Conservation (phyloP, 2,329 filamentous ascomycete species). For the Emmonsiellopsis sp. region DNA sequence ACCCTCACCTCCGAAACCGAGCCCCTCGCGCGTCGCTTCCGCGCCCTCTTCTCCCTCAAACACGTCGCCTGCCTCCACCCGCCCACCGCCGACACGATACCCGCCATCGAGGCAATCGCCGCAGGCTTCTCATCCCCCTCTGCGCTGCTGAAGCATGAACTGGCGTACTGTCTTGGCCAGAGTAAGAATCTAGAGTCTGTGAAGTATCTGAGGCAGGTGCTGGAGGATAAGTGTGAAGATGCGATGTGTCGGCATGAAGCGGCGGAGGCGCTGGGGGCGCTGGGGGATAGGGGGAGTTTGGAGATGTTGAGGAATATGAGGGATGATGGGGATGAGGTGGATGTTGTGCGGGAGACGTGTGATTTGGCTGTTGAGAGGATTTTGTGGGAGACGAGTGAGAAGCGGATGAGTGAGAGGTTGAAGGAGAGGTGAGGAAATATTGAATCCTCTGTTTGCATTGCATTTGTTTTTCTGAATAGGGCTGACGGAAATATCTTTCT, state of each 20-base stretch:
- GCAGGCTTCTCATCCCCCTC: conserved; percentile 78
- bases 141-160: conserved; percentile 87
- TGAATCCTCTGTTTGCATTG: neutral
- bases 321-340: conserved; percentile 65
- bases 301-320: conserved; percentile 63
- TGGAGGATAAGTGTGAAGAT: conserved; percentile 75
- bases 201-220: conserved; percentile 60
- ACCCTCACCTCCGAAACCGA: conserved; percentile 72
- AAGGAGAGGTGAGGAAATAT: conserved; percentile 60
- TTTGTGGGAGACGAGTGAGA: conserved; percentile 77
- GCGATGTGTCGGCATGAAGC: conserved; percentile 95
- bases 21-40: conserved; percentile 81
- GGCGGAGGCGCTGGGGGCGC: conserved; percentile 83
- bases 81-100: conserved; percentile 48
- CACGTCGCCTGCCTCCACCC: conserved; percentile 67
- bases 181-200: conserved; percentile 69
- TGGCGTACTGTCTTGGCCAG: conserved; percentile 95
- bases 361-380: conserved; percentile 94
- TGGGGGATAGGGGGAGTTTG: conserved; percentile 67
- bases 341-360: conserved; percentile 87
- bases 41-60: conserved; percentile 95
- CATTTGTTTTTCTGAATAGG: conserved; percentile 7
- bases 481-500: no score
- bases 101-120: conserved; percentile 71
- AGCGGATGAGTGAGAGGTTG: conserved; percentile 64